phyloP scores from a whole-genome alignment of 352 stramenopile species.

The Globisporangium heterothallicum region DNA sequence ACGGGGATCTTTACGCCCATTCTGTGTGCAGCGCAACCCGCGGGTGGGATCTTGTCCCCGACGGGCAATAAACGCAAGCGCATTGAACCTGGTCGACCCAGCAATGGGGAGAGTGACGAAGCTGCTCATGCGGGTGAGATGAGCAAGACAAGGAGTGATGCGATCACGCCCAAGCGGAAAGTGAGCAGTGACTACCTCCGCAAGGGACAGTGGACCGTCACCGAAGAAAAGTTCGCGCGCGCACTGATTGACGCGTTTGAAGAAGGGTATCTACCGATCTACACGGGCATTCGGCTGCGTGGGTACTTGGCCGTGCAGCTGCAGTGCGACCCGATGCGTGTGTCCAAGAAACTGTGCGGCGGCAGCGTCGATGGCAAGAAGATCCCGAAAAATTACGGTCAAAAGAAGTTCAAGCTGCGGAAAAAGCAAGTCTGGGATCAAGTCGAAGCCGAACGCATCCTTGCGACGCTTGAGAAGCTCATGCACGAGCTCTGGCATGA shows the following conservation, averaged over 20 bases:
- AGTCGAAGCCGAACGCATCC: conserved; percentile 31
- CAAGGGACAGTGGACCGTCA: conserved; percentile 71
- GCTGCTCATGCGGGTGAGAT: neutral
- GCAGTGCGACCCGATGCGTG: conserved; percentile 76
- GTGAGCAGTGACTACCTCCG: conserved; percentile 58
- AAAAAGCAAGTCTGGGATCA: conserved; percentile 55
- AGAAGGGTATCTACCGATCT: conserved; percentile 62
- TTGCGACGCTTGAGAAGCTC: conserved; percentile 42
- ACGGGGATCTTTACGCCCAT: conserved; percentile 8
- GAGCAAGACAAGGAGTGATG: conserved; percentile 6
- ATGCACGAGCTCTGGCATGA: conserved; percentile 56
- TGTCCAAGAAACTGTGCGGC: conserved; percentile 78
- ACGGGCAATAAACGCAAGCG: conserved; percentile 12
- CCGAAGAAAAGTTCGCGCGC: conserved; percentile 26
- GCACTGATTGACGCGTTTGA: conserved; percentile 59
- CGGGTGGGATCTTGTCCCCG: conserved; percentile 6
- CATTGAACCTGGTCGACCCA: neutral
- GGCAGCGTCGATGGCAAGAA: conserved; percentile 60
- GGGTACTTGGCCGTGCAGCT: conserved; percentile 73
- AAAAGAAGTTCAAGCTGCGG: conserved; percentile 72
- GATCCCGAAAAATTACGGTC: conserved; percentile 73
- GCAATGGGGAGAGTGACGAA: neutral
- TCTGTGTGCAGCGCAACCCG: neutral
- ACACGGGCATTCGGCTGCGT: conserved; percentile 62
- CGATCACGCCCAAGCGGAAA: conserved; percentile 42